A percentile compares a stretch with the other conserved stretches of the same genome.
These are phyloP conservation scores for Berberis thunbergii DNA, from an alignment of 164 flowering plant species.

Conservation along the genomic window DNA sequence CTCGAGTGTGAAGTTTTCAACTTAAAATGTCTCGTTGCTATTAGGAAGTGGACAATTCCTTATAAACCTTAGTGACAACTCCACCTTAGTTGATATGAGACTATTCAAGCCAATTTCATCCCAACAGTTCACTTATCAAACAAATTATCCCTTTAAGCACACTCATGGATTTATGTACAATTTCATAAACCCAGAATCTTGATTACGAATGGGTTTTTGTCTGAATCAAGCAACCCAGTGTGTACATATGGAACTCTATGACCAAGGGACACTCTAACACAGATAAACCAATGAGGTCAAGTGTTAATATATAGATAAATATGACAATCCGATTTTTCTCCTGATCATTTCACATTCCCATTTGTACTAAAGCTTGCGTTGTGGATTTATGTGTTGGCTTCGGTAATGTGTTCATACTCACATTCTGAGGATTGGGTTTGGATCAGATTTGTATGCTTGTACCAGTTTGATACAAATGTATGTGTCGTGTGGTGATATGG, in stretches of 20 bases:
- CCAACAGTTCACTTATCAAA: constrained; percentile 12
- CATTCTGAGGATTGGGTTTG: constrained; percentile 18
- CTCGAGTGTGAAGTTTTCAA: too few species aligned
- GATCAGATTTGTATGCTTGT: constrained; percentile 18
- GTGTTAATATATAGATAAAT: constrained; percentile 16
- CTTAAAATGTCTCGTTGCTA: too few species aligned
- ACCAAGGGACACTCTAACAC: constrained; percentile 14
- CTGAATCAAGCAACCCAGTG: constrained; percentile 12
- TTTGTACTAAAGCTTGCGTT: constrained; percentile 20
- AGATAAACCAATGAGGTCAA: constrained; percentile 4
- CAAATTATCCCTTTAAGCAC: constrained; percentile 13
- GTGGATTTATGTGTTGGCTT: neutral
- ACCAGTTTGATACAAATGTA: constrained; percentile 20
- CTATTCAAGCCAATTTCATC: too few species aligned
- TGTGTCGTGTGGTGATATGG: constrained; percentile 10
- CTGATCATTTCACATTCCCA: constrained; percentile 24
- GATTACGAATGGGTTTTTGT: constrained; percentile 15
- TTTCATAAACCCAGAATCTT: constrained; percentile 10
- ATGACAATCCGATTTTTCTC: constrained; percentile 16
- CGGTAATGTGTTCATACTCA: constrained; percentile 22
- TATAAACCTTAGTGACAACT: too few species aligned
- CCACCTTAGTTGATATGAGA: too few species aligned
- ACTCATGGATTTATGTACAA: constrained; percentile 18
- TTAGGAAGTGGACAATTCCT: too few species aligned
- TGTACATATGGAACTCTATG: constrained; percentile 26